Percentiles rank a stretch among this genome's conserved stretches.
Conservation (phyloP, 306 rosid species). For the Astragalus membranaceus region DNA sequence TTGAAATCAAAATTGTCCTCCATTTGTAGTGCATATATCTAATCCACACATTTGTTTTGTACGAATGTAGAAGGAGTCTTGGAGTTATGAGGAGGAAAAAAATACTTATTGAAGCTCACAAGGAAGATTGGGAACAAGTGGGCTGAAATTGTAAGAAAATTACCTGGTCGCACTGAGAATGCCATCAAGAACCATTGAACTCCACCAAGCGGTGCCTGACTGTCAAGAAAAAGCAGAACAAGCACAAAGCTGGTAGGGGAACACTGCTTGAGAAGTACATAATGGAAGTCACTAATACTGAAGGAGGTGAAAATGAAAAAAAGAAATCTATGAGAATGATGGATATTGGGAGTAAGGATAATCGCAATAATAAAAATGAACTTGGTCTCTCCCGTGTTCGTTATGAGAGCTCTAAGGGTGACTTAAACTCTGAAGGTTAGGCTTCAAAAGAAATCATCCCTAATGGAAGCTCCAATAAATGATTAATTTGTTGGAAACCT, state of each 20-base stretch:
- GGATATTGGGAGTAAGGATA: too few relatives aligned
- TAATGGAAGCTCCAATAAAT: too few relatives aligned
- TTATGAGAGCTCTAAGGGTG: too few relatives aligned
- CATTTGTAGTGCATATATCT: neutral
- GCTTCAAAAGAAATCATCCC: too few relatives aligned
- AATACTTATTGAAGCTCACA: constrained; percentile 52
- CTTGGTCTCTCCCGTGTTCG: too few relatives aligned
- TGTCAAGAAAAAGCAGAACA: constrained; percentile 27
- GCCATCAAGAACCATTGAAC: constrained; percentile 73
- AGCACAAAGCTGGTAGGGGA: neutral
- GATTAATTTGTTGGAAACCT: too few relatives aligned
- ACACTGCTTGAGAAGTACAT: constrained; percentile 48
- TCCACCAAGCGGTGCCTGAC: constrained; percentile 51
- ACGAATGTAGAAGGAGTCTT: constrained; percentile 55
- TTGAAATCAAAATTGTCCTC: too few relatives aligned
- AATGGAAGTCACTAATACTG: constrained; percentile 2
- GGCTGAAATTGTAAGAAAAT: constrained; percentile 63
- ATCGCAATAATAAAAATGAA: too few relatives aligned
- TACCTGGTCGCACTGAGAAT: constrained; percentile 63
- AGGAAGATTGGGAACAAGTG: constrained; percentile 56
- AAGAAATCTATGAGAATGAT: neutral
- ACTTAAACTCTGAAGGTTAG: too few relatives aligned
- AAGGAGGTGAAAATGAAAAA: neutral
- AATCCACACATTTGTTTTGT: neutral
- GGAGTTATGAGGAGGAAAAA: constrained; percentile 70